Evolutionary conservation across 2,329 filamentous ascomycete species (phyloP), one percentile per base, ranked within the genome.

Genomic region (Curvularia verruculosa): DNA sequence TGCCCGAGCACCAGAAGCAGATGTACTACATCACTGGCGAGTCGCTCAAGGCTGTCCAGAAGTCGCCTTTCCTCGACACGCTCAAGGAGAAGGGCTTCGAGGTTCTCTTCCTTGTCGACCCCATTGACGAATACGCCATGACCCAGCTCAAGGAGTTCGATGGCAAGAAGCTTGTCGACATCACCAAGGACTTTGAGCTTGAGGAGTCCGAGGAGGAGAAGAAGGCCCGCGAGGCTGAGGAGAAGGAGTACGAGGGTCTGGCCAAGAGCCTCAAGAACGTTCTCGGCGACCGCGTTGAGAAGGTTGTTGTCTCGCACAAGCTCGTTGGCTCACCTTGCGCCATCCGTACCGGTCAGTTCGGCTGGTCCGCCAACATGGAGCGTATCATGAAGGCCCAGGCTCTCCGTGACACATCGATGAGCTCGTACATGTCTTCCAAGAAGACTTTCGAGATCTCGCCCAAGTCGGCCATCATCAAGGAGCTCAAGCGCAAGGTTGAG

Each of bases 351-450:
- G 95, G 95, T 77, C 95, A 98, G 84, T 99, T 99, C 81, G 95
- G 95, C 83, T 99, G 95, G 95, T 98, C 94, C 56, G 95, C 95
- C 79, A 99, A 99, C 88, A 99, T 99, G 95, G 95, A 99, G 88
- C 95, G 95, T 86, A 99, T 99, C 89, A 99, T 99, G 95, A 99
- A 99, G 90, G 95, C 95, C 26, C 95, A 99, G 86, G 95, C 95
- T 77, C 94, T 99, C 76, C 95, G 95, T 84, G 95, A 99, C 84
- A 99, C 95, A 71, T 97, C 93, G 75, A 99, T 99, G 95, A 92
- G 87, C 83, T 96, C 92, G 74, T 99, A 99, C 91, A 99, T 99
- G 95, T 96, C 92, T 68, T 98, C 94, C 79, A 99, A 99, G 93
- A 99, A 99, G 92, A 99, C 95, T 29, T 98, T 99, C 72, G 95